Base-by-base conservation (phyloP, 345 rosid species). In the Sisymbrium altissimum region DNA sequence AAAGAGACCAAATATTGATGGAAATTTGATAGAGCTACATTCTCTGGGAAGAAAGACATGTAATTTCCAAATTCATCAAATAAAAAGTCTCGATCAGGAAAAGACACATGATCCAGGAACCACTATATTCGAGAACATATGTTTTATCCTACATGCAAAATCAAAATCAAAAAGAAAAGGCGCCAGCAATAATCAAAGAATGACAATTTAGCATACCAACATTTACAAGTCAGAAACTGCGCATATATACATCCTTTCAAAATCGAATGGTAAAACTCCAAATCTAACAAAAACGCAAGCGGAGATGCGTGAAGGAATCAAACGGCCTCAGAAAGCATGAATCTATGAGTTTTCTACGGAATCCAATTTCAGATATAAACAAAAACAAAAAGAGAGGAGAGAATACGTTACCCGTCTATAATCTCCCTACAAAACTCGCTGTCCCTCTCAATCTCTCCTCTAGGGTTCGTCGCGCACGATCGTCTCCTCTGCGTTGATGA, bases 401-500 rank as follows among this genome's bases (percentile, higher is more conserved):
- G 56, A 32, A 30, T n/a, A 14, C 30, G 11, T 15, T 55, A 70
- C 80, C 80, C 15, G 66, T 40, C 7, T 15, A 11, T 8, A 48
- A 35, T 41, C 77, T 38, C 71, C 19, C 8, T 6, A 18, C 19
- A 53, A 59, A 69, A 63, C 45, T 55, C 60, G 52, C n/a, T 54
- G 29, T 65, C 68, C 61, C 72, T 70, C 76, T 71, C 72, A 70
- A 76, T 35, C 75, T 72, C 74, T 67, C 60, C 0, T 60, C n/a
- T n/a, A n/a, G 8, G 69, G 18, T 45, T 70, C 70, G 56, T 61
- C 55, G 67, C 67, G 72, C 19, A 49, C 11, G 78, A 67, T 67
- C 67, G 64, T 40, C 60, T 58, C 61, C 62, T 49, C 63, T 4
- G 52, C 57, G 71, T 45, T 58, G 70, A 40, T 23, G 62, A 70